Conservation (phyloP, 495 filamentous ascomycete species). For the Lineolata rhizophorae region DNA sequence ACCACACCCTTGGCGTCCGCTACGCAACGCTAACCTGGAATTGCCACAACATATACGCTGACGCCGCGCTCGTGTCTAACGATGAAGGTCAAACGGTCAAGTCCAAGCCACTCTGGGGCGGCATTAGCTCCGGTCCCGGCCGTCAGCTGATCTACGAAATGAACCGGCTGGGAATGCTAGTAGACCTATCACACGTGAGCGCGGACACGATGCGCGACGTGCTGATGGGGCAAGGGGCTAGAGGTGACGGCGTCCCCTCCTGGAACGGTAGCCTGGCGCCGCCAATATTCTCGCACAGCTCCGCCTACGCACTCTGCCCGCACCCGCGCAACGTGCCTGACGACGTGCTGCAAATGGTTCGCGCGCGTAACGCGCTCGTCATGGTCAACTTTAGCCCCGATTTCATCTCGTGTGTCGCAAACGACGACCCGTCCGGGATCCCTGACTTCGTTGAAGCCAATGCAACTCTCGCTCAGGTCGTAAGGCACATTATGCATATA, state of each 20-base stretch:
- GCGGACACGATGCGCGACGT: conserved; percentile 51
- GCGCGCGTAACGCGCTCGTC: conserved; percentile 36
- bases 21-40: conserved; percentile 87
- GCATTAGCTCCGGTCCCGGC: conserved; percentile 40
- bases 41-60: conserved; percentile 80
- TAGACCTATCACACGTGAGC: conserved; percentile 48
- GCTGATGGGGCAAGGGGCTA: conserved; percentile 24
- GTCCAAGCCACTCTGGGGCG: conserved; percentile 21
- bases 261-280: conserved; percentile 30
- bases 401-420: conserved; percentile 48
- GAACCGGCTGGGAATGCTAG: conserved; percentile 63
- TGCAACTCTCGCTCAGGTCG: conserved; percentile 60
- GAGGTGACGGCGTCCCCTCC: conserved; percentile 23
- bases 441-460: conserved; percentile 29
- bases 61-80: conserved; percentile 41
- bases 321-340: conserved; percentile 56
- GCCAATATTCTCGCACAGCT: conserved; percentile 53
- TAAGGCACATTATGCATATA: conserved; percentile 48
- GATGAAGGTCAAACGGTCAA: conserved; percentile 11
- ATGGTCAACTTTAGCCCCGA: conserved; percentile 64
- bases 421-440: conserved; percentile 19
- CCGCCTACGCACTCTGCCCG: conserved; percentile 40
- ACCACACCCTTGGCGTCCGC: conserved; percentile 59
- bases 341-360: conserved; percentile 40
- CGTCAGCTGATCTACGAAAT: conserved; percentile 45